Evolutionary conservation across 2,329 filamentous ascomycete genomes (phyloP).

Genomic region (Rutstroemia sydowiana): DNA sequence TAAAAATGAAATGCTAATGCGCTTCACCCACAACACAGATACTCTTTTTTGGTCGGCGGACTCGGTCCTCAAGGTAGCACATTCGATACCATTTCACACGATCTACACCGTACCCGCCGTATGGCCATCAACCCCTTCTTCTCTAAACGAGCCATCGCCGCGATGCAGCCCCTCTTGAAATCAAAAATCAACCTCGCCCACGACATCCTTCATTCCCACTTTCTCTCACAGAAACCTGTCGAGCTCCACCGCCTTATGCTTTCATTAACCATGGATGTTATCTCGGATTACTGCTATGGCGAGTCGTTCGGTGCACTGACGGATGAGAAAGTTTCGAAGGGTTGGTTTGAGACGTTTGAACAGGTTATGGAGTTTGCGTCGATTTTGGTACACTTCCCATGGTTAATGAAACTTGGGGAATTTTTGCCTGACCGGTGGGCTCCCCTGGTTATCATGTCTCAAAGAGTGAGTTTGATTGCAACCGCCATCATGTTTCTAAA

Average conservation of each 20-base stretch:
- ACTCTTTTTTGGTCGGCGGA: background rate
- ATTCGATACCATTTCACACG: slow-evolving; percentile 14
- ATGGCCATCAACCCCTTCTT: slow-evolving; percentile 22
- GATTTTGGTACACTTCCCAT: slow-evolving; percentile 1
- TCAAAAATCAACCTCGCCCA: slow-evolving; percentile 12
- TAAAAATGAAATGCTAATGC: background rate
- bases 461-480: no score
- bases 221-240: slow-evolving; percentile 1
- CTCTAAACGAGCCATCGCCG: slow-evolving; percentile 13
- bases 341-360: slow-evolving; percentile 3
- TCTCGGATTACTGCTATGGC: slow-evolving; percentile 26
- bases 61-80: background rate
- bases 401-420: background rate
- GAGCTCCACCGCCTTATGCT: background rate
- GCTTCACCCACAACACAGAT: background rate
- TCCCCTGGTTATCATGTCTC: slow-evolving; percentile 6
- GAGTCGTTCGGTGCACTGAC: slow-evolving; percentile 14
- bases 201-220: slow-evolving; percentile 9
- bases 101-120: slow-evolving; percentile 17
- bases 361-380: background rate
- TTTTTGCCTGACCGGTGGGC: slow-evolving; percentile 6
- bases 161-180: slow-evolving; percentile 18
- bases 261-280: slow-evolving; percentile 19
- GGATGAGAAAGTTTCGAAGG: slow-evolving; percentile 1
- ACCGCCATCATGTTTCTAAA: background rate